Evolutionary conservation across 805 yeast genomes (phyloP).

Genomic region (Cephaloascus fragrans): DNA sequence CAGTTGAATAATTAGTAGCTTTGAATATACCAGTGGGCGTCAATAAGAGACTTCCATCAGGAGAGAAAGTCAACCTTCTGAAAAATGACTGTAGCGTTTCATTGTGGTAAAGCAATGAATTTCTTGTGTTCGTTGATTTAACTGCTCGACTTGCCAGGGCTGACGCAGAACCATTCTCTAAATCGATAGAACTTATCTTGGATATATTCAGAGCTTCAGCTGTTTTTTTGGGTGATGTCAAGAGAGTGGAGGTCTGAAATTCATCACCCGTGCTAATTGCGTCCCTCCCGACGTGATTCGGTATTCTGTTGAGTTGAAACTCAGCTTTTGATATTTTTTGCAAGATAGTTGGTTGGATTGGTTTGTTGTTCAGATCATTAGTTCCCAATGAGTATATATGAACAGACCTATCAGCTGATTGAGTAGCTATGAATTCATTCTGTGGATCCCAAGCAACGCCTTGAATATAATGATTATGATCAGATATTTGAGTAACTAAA

Average conservation of each 20-base stretch:
- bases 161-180: slow-evolving; percentile 27
- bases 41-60: slow-evolving; percentile 76
- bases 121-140: slow-evolving; percentile 16
- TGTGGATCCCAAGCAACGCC: slow-evolving; percentile 96
- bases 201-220: slow-evolving; percentile 14
- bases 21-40: slow-evolving; percentile 69
- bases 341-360: slow-evolving; percentile 28
- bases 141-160: slow-evolving; percentile 19
- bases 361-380: slow-evolving; percentile 14
- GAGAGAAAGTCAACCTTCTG: slow-evolving; percentile 76
- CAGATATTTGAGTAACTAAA: slow-evolving; percentile 49
- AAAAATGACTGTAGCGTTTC: slow-evolving; percentile 89
- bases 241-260: slow-evolving; percentile 5
- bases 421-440: slow-evolving; percentile 70
- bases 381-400: slow-evolving; percentile 47
- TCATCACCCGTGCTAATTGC: slow-evolving; percentile 3
- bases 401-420: slow-evolving; percentile 81
- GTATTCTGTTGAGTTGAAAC: slow-evolving; percentile 21
- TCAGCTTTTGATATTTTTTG: slow-evolving; percentile 50
- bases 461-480: slow-evolving; percentile 86
- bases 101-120: slow-evolving; percentile 58
- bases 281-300: too few relatives aligned
- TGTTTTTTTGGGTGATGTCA: slow-evolving; percentile 19
- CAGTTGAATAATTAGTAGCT: slow-evolving; percentile 5
- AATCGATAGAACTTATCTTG: slow-evolving; percentile 24